Evolutionary conservation across 2,329 filamentous ascomycete genomes (phyloP).

Genomic region (Elsinoe australis): DNA sequence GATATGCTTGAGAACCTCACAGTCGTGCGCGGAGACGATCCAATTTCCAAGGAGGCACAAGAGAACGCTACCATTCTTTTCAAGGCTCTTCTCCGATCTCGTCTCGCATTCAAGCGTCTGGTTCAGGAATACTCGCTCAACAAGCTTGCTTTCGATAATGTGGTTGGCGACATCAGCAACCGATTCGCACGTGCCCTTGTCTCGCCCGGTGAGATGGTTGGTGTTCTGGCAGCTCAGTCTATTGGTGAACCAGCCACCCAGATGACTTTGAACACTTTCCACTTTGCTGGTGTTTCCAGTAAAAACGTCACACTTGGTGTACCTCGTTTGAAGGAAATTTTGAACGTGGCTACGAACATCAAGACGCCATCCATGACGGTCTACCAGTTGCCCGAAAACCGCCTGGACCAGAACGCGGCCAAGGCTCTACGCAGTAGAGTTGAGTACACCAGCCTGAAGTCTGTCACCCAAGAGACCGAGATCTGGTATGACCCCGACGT

Average conservation of each 20-base stretch:
- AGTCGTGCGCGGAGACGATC: constrained; percentile 78
- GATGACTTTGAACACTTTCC: constrained; percentile 99
- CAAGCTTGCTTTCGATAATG: constrained; percentile 85
- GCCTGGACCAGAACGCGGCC: constrained; percentile 65
- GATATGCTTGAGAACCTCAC: constrained; percentile 68
- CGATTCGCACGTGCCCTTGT: constrained; percentile 81
- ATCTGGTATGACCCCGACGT: constrained; percentile 97
- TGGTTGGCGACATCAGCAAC: constrained; percentile 82
- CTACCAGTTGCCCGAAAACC: constrained; percentile 59
- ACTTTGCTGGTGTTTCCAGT: constrained; percentile 98
- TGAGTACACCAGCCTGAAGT: constrained; percentile 88
- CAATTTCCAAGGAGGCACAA: constrained; percentile 78
- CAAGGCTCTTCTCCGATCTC: constrained; percentile 83
- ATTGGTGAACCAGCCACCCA: constrained; percentile 98
- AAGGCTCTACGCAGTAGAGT: constrained; percentile 82
- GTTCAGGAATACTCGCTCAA: constrained; percentile 79
- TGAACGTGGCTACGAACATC: constrained; percentile 95
- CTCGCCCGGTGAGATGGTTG: constrained; percentile 95
- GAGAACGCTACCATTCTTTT: constrained; percentile 81
- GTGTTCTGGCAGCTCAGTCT: constrained; percentile 92
- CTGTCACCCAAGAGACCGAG: constrained; percentile 84
- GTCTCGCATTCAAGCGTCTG: constrained; percentile 85
- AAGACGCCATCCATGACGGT: constrained; percentile 98
- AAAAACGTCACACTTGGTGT: constrained; percentile 99
- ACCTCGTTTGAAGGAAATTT: constrained; percentile 96